Conservation (phyloP, 2,329 filamentous ascomycete species). For the Diaporthe nobilis region DNA sequence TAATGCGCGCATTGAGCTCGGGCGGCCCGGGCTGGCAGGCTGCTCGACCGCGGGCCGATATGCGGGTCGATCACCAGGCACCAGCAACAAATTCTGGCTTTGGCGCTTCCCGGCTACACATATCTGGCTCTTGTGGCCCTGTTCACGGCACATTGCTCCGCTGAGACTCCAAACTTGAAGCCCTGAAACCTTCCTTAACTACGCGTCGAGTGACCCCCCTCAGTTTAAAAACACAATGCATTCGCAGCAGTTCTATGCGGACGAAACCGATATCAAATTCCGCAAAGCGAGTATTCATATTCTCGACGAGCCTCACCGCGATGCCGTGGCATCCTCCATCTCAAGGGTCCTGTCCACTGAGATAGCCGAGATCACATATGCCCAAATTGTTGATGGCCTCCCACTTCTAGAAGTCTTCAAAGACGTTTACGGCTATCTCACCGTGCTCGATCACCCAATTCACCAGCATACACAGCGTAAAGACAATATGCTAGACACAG, state of each 20-base stretch:
- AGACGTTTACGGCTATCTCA: not conserved
- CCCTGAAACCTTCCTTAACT: not conserved
- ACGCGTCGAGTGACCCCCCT: not conserved
- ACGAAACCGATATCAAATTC: not conserved
- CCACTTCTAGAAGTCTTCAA: not conserved
- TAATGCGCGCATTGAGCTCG: no score
- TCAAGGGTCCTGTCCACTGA: conserved; percentile 6
- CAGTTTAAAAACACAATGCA: not conserved
- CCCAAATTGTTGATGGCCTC: conserved; percentile 19
- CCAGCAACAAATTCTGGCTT: not conserved
- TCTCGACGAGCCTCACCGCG: conserved; percentile 1
- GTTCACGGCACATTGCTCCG: not conserved
- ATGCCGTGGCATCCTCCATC: not conserved
- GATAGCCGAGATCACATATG: conserved; percentile 8
- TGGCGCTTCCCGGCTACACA: not conserved
- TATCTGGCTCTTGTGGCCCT: not conserved
- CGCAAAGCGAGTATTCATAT: not conserved
- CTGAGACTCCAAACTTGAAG: not conserved
- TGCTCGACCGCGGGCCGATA: no score
- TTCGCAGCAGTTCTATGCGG: not conserved
- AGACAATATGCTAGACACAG: not conserved
- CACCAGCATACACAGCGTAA: not conserved
- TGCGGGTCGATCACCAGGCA: no score
- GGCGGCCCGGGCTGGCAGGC: no score
- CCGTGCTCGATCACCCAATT: not conserved